These are phyloP conservation scores for Chrysopogon serrulatus DNA, from an alignment of 176 grass and related monocot genomes.

Conservation along the genomic window DNA sequence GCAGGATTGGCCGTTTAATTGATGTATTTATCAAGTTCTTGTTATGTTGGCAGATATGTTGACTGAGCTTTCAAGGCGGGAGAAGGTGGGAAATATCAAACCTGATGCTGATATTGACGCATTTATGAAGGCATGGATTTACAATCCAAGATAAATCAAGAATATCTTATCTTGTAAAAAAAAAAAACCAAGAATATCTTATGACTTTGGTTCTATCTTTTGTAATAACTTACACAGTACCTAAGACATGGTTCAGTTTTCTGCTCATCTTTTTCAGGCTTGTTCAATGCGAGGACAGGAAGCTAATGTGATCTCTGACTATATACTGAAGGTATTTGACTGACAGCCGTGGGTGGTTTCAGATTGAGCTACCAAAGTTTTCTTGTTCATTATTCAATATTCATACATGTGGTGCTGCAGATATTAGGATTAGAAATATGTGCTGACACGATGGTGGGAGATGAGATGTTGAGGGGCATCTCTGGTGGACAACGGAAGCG, in stretches of 20 bases:
- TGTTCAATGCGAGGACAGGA: slow-evolving; percentile 57
- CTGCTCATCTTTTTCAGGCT: slow-evolving; percentile 45
- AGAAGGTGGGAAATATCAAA: slow-evolving; percentile 85
- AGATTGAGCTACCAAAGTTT: not conserved
- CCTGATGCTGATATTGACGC: slow-evolving; percentile 87
- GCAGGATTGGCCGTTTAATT: no score
- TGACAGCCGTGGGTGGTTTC: not conserved
- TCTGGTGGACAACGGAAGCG: slow-evolving; percentile 91
- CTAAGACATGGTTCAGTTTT: not conserved
- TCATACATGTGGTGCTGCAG: slow-evolving; percentile 20
- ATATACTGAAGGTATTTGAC: slow-evolving; percentile 77
- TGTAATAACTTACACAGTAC: not conserved
- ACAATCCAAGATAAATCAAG: not conserved
- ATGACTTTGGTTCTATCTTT: not conserved
- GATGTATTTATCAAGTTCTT: not conserved
- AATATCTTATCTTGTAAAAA: not conserved
- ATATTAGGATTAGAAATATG: slow-evolving; percentile 88
- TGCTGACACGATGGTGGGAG: slow-evolving; percentile 92
- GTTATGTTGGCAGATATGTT: slow-evolving; percentile 57
- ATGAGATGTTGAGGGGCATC: slow-evolving; percentile 91
- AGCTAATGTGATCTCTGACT: slow-evolving; percentile 74
- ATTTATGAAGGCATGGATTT: slow-evolving; percentile 75
- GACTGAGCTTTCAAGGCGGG: slow-evolving; percentile 73
- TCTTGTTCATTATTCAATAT: not conserved
- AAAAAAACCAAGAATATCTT: not conserved